Conservation (phyloP, 192 early-diverging fungal species). For the Umbelopsis sp. region DNA sequence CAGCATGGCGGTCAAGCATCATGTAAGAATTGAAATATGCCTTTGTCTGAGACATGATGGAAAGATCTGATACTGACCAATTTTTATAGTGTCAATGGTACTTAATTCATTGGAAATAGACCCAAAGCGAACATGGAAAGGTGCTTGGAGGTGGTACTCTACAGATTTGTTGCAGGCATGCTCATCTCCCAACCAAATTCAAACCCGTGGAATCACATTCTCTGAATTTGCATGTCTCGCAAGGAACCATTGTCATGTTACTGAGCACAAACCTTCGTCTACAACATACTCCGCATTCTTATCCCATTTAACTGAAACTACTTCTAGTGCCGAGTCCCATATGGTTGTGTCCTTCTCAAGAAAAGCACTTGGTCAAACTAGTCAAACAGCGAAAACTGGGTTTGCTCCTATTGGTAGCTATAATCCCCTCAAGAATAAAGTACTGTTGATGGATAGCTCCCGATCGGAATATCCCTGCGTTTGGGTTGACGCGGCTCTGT, state of each 20-base stretch:
- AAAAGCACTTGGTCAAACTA: constrained; percentile 60
- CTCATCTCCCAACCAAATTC: constrained; percentile 15
- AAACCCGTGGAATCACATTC: constrained; percentile 24
- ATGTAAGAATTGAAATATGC: constrained; percentile 27
- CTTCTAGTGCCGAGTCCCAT: constrained; percentile 65
- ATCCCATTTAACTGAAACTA: constrained; percentile 65
- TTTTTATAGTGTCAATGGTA: constrained; percentile 27
- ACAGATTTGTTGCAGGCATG: constrained; percentile 26
- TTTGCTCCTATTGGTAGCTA: constrained; percentile 87
- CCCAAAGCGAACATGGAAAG: constrained; percentile 35
- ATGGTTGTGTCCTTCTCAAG: constrained; percentile 89
- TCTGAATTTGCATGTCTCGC: constrained; percentile 58
- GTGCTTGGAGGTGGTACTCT: constrained; percentile 31
- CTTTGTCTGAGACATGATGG: neutral
- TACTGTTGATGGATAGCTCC: constrained; percentile 86
- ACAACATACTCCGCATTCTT: constrained; percentile 75
- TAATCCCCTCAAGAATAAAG: constrained; percentile 63
- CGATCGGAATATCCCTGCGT: constrained; percentile 88
- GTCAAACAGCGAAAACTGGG: neutral
- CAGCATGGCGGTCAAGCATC: constrained; percentile 22
- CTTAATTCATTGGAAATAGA: constrained; percentile 37
- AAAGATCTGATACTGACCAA: neutral
- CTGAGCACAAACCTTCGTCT: constrained; percentile 64
- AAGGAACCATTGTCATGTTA: constrained; percentile 76
- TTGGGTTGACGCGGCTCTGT: constrained; percentile 67